Conservation (phyloP, 352 stramenopile species). For the Aphanomyces astaci region DNA sequence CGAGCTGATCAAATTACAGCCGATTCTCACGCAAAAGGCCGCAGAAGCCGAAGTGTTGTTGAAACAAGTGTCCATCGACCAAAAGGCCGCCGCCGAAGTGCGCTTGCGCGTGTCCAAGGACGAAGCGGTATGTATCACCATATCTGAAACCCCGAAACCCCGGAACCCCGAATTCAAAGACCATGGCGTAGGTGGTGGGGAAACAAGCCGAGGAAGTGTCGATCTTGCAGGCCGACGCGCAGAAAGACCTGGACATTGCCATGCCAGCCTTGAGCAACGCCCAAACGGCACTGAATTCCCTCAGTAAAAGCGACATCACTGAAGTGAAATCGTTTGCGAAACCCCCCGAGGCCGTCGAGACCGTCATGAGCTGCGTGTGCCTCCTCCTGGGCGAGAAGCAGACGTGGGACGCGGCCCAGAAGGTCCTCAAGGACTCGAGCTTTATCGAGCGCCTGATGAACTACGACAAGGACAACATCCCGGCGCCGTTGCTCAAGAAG, state of each 20-base stretch:
- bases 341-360: constrained; percentile 85
- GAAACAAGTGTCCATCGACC: constrained; percentile 88
- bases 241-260: constrained; percentile 89
- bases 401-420: constrained; percentile 90
- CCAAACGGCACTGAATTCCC: constrained; percentile 79
- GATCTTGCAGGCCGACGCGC: constrained; percentile 85
- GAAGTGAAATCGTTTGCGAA: constrained; percentile 93
- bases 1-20: constrained; percentile 89
- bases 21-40: constrained; percentile 84
- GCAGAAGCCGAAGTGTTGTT: constrained; percentile 88
- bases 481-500: constrained; percentile 80
- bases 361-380: constrained; percentile 93
- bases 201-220: constrained; percentile 89
- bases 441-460: constrained; percentile 88
- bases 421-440: constrained; percentile 74
- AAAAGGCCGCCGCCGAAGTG: constrained; percentile 86
- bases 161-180: neutral
- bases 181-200: constrained; percentile 52
- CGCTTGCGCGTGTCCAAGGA: constrained; percentile 83
- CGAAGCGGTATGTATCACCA: constrained; percentile 45
- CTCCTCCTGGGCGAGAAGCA: constrained; percentile 89
- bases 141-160: neutral
- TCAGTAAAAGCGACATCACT: constrained; percentile 92
- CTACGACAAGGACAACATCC: constrained; percentile 95
- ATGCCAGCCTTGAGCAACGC: constrained; percentile 87